Percentiles rank a stretch among this genome's conserved stretches.
phyloP scores from a whole-genome alignment of 75 land plant species.

The Picea glauca region DNA sequence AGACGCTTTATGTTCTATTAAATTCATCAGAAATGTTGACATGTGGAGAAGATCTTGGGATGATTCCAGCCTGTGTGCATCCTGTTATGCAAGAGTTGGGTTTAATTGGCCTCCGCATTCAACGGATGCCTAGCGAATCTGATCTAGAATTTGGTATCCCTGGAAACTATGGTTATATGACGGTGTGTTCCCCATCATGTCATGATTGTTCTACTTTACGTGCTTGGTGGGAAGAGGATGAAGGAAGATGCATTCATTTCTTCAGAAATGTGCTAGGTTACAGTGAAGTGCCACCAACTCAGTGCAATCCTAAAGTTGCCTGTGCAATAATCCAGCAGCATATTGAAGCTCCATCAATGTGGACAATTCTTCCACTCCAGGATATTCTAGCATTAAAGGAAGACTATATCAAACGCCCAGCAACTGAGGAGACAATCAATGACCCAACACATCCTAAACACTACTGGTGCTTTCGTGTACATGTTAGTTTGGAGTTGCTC shows the following conservation, averaged over 20 bases:
- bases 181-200: conserved; percentile 99
- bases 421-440: conserved; percentile 1
- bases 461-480: too few species aligned
- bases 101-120: too few species aligned
- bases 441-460: too few species aligned
- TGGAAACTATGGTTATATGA: conserved; percentile 86
- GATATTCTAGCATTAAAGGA: conserved; percentile 38
- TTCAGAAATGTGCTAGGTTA: conserved; percentile 52
- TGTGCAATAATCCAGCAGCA: conserved; percentile 73
- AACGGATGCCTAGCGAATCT: conserved; percentile 90
- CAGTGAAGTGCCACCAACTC: conserved; percentile 64
- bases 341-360: conserved; percentile 3
- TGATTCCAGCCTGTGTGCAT: too few species aligned
- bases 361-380: too few species aligned
- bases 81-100: too few species aligned
- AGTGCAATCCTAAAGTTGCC: conserved; percentile 62
- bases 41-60: too few species aligned
- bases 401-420: conserved; percentile 77
- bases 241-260: conserved; percentile 58
- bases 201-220: conserved; percentile 95
- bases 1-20: conserved; percentile 54
- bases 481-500: too few species aligned
- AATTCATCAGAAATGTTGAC: conserved; percentile 95
- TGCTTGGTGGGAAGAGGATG: conserved; percentile 99
- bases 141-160: conserved; percentile 88